Evolutionary conservation across 768 basidiomycete genomes (phyloP).

Genomic region (Panaeolus cyanescens): DNA sequence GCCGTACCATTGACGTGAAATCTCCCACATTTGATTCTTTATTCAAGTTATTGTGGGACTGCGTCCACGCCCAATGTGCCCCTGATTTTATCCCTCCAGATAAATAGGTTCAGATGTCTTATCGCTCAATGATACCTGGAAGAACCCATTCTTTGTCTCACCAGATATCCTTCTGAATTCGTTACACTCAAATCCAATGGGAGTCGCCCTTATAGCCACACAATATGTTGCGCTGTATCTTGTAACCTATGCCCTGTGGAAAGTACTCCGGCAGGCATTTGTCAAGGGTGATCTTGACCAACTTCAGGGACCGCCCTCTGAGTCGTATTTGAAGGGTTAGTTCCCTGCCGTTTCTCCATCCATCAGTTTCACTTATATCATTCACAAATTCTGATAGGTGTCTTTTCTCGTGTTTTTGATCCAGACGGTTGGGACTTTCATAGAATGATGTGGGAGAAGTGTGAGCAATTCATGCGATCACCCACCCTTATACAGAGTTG

Average conservation of each 20-base stretch:
- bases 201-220: too few relatives aligned
- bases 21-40: too few relatives aligned
- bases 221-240: not conserved
- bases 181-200: too few relatives aligned
- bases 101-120: too few relatives aligned
- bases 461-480: constrained; percentile 15
- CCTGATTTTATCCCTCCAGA: too few relatives aligned
- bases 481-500: not conserved
- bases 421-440: constrained; percentile 38
- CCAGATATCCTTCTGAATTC: too few relatives aligned
- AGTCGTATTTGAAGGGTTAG: constrained; percentile 37
- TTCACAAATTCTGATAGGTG: constrained; percentile 24
- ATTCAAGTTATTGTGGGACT: too few relatives aligned
- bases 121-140: too few relatives aligned
- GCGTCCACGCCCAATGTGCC: too few relatives aligned
- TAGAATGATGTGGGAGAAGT: constrained; percentile 29
- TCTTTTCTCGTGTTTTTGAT: constrained; percentile 32
- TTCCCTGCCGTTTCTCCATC: not conserved
- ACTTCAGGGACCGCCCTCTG: constrained; percentile 37
- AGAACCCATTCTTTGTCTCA: too few relatives aligned
- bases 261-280: not conserved
- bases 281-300: constrained; percentile 25
- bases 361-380: not conserved
- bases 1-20: too few relatives aligned
- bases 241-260: not conserved